Evolutionary conservation across 768 basidiomycete species (phyloP), one percentile per base, ranked within the genome.

Genomic region (Podaxis sp.): DNA sequence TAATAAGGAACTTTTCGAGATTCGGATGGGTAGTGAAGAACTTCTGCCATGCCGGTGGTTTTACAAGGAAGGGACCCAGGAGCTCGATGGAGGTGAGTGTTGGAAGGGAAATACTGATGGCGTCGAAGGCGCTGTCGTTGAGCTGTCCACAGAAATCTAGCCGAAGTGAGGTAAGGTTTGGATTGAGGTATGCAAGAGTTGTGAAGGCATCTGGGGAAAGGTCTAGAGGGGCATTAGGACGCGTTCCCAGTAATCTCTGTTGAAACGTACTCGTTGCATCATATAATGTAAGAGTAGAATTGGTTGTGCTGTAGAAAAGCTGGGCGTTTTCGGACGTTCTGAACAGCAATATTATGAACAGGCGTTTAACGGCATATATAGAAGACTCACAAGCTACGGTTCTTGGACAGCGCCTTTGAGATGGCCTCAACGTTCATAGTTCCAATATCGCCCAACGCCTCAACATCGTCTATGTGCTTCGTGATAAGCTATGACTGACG

Each of bases 81-180:
- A 99, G 89, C 72, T 90, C 88, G 13, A 99, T 68, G 37, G 85
- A 84, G 4, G 76, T 82, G 44, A 99, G 84, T 13, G 84, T 72
- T 1, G 85, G 87, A 33, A 99, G 80, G 0, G 82, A 81, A 4
- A 74, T 79, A 46, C 80, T 80, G 82, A 93, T 91, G 26, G 83
- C 73, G 15, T 74, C 69, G 52, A 93, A 74, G 44, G 87, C 84
- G 0, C 76, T 64, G 66, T 88, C 84, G 58, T 90, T 83, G 63
- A 99, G 82, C 37, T 88, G 86, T 3, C 96, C 96, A 66, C 96
- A 98, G 66, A 86, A 87, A 68, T 95, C 90, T 17, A 99, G 87
- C 0, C 89, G 85, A 10, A 99, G 82, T 13, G 78, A 80, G 0
- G 87, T 86, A 30, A 99, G 80, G 67, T 91, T 92, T 0, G 94